These are phyloP conservation scores for Pseudogymnoascus sp. DNA, from an alignment of 2,329 filamentous ascomycete species.

Conservation along the genomic window DNA sequence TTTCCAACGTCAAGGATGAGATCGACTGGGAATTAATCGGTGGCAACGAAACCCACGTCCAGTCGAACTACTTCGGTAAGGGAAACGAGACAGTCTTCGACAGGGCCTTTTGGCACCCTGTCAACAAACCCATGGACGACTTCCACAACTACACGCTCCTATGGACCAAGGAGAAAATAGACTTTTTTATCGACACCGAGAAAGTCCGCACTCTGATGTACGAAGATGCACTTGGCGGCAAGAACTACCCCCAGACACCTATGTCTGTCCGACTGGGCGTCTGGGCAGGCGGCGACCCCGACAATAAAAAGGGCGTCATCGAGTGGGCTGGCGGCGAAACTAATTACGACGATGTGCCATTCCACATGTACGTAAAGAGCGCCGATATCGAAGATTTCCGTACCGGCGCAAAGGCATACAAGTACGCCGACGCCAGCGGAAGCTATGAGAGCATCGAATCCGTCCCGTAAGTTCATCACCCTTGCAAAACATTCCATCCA, in stretches of 20 bases:
- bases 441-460: constrained; percentile 57
- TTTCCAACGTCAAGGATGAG: constrained; percentile 79
- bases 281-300: constrained; percentile 55
- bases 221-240: constrained; percentile 52
- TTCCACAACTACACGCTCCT: constrained; percentile 64
- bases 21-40: constrained; percentile 83
- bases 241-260: constrained; percentile 68
- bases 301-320: constrained; percentile 48
- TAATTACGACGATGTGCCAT: constrained; percentile 59
- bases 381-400: constrained; percentile 51
- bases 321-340: constrained; percentile 65
- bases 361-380: constrained; percentile 65
- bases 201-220: constrained; percentile 57
- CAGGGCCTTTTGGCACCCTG: constrained; percentile 56
- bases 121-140: constrained; percentile 49
- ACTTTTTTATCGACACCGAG: constrained; percentile 63
- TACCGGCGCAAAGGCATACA: constrained; percentile 55
- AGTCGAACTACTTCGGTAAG: constrained; percentile 73
- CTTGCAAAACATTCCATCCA: background rate
- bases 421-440: constrained; percentile 55
- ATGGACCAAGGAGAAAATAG: constrained; percentile 60
- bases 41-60: constrained; percentile 51
- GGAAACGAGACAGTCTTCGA: constrained; percentile 64
- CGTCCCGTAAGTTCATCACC: constrained; percentile 38
- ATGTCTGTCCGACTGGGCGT: constrained; percentile 63